phyloP scores from a whole-genome alignment of 2,329 filamentous ascomycete genomes.

The Colletotrichum endophyticum region DNA sequence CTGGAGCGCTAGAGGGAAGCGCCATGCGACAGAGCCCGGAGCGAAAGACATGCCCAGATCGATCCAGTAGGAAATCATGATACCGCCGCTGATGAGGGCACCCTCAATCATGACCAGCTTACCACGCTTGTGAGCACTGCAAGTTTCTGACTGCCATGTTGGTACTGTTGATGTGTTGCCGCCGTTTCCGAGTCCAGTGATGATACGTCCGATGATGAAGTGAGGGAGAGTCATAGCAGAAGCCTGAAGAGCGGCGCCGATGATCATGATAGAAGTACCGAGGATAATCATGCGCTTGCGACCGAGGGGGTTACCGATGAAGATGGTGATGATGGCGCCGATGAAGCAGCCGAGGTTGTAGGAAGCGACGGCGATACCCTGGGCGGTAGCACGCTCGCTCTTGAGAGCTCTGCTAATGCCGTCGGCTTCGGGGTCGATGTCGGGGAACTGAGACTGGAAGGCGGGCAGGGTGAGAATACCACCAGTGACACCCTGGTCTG shows the following conservation, averaged over 20 bases:
- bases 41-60: conserved; percentile 62
- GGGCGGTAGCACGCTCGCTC: conserved; percentile 52
- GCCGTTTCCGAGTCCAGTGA: conserved; percentile 42
- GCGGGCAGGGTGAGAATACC: conserved; percentile 72
- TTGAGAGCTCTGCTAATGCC: conserved; percentile 32
- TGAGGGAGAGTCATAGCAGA: conserved; percentile 52
- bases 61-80: conserved; percentile 65
- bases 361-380: conserved; percentile 59
- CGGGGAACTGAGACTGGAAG: conserved; percentile 59
- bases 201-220: conserved; percentile 59
- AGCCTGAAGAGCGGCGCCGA: conserved; percentile 49
- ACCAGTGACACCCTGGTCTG: conserved; percentile 79
- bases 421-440: conserved; percentile 24
- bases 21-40: conserved; percentile 56
- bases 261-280: conserved; percentile 47
- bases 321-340: conserved; percentile 44
- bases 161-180: conserved; percentile 53
- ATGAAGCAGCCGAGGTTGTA: conserved; percentile 66
- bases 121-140: conserved; percentile 61
- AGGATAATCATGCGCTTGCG: conserved; percentile 45
- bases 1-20: conserved; percentile 65
- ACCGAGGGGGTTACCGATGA: conserved; percentile 42
- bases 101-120: conserved; percentile 67
- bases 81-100: conserved; percentile 60
- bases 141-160: conserved; percentile 67